Conservation (phyloP, 129 eudicot species). For the Mikania micrantha region DNA sequence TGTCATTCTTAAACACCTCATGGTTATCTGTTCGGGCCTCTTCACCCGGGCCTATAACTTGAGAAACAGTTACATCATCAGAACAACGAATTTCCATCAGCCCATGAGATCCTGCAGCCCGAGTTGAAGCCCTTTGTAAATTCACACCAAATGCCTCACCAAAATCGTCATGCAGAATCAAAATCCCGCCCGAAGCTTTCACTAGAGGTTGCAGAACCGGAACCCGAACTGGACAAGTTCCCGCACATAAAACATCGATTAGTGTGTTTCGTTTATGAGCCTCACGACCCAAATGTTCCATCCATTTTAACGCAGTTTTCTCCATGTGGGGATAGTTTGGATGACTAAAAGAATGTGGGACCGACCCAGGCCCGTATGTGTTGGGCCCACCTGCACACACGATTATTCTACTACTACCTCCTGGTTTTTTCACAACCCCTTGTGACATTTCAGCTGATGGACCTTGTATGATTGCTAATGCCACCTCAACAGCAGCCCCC, state of each 20-base stretch:
- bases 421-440: constrained; percentile 72
- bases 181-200: constrained; percentile 85
- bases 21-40: constrained; percentile 65
- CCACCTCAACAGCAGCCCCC: constrained; percentile 87
- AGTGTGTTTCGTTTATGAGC: constrained; percentile 60
- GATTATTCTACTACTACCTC: constrained; percentile 77
- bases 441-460: constrained; percentile 87
- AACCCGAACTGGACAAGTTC: constrained; percentile 83
- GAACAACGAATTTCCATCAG: constrained; percentile 87
- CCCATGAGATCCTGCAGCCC: constrained; percentile 91
- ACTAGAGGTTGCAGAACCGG: constrained; percentile 85
- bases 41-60: constrained; percentile 95
- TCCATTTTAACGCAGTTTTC: constrained; percentile 81
- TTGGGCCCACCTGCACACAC: constrained; percentile 95
- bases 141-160: constrained; percentile 98
- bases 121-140: constrained; percentile 75
- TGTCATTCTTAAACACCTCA: constrained; percentile 69
- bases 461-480: constrained; percentile 78
- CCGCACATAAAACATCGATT: constrained; percentile 83
- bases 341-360: constrained; percentile 75
- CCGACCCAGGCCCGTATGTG: constrained; percentile 90
- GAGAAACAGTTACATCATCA: constrained; percentile 55
- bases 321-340: constrained; percentile 92
- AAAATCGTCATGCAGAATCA: constrained; percentile 87
- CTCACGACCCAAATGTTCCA: constrained; percentile 84